Base-by-base conservation (phyloP, 768 basidiomycete species). In the Leccinum disarticulatum region DNA sequence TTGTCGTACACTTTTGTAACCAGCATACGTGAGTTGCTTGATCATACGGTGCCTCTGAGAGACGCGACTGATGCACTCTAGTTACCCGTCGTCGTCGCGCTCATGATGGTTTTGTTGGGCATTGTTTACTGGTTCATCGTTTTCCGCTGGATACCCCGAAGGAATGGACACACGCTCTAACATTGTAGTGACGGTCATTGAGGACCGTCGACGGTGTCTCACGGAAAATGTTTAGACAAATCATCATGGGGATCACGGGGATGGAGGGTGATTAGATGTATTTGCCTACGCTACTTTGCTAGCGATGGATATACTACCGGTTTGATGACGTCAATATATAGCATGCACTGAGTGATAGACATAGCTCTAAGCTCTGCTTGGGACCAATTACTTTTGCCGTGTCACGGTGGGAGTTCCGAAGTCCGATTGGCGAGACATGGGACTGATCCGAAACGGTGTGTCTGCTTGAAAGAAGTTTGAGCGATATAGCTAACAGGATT, bases 101-200 rank as follows among this genome's bases (percentile, higher is more conserved):
- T 83, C 56, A 66, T 72, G 0, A 72, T 86, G 0, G 82, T 82
- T 5, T 55, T 79, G 3, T 58, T 84, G 53, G 86, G 86, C 0
- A 66, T 80, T 0, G 64, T 73, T 10, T 88, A 87, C 68, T 88
- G 87, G 87, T 81, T 80, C 57, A 63, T 81, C 8, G 78, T 79
- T 76, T 76, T 79, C 54, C 65, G 76, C 15, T 83, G 79, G 80
- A 72, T 83, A 33, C 87, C 87, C 3, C 65, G 63, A 59, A 74
- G 65, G 59, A 72, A 73, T 14, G 80, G 82, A 57, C 87, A 86
- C 64, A 71, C n/a, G 41, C 73, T 87, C 5, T 70, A 77, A 64
- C 75, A 82, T 22, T 22, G 22, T 22, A 36, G 77, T 78, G 52
- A 80, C 77, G 66, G 71, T 80, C 15, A 57, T 79, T 8, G 81